phyloP scores from a whole-genome alignment of 352 stramenopile genomes.

The Pythium volutum region DNA sequence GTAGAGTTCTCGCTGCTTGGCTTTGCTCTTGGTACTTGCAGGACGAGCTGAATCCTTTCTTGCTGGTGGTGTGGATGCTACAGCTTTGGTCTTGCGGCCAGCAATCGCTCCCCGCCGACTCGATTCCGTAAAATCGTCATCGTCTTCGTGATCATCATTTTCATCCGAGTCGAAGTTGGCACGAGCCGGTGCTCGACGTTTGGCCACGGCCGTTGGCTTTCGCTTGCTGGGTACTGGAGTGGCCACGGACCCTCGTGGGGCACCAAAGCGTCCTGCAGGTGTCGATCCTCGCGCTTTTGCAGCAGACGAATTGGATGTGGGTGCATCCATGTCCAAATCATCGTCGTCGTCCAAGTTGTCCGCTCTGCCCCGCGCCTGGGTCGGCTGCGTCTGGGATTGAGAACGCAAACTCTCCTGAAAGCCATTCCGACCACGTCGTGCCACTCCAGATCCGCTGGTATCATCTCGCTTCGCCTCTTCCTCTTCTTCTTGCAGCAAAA shows the following conservation, averaged over 20 bases:
- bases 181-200: not conserved
- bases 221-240: not conserved
- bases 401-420: slow-evolving; percentile 16
- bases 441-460: slow-evolving; percentile 1
- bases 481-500: slow-evolving; percentile 52
- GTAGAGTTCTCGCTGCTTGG: slow-evolving; percentile 26
- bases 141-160: slow-evolving; percentile 5
- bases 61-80: not conserved
- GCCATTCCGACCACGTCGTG: slow-evolving; percentile 1
- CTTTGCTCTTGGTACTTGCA: slow-evolving; percentile 28
- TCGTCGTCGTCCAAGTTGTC: slow-evolving; percentile 23
- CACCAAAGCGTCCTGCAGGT: slow-evolving; percentile 23
- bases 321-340: slow-evolving; percentile 24
- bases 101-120: slow-evolving; percentile 1
- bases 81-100: slow-evolving; percentile 16
- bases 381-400: slow-evolving; percentile 17
- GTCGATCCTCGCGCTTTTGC: not conserved
- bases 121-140: not conserved
- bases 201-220: slow-evolving; percentile 5
- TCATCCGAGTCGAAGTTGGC: slow-evolving; percentile 9
- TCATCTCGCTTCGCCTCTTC: slow-evolving; percentile 18
- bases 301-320: not conserved
- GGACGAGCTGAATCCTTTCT: slow-evolving; percentile 28
- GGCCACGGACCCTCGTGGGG: slow-evolving; percentile 6
- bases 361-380: slow-evolving; percentile 7